Percentiles rank a stretch among this genome's conserved stretches.
Conservation (phyloP, 75 land plant species). For the Azolla pinnata region DNA sequence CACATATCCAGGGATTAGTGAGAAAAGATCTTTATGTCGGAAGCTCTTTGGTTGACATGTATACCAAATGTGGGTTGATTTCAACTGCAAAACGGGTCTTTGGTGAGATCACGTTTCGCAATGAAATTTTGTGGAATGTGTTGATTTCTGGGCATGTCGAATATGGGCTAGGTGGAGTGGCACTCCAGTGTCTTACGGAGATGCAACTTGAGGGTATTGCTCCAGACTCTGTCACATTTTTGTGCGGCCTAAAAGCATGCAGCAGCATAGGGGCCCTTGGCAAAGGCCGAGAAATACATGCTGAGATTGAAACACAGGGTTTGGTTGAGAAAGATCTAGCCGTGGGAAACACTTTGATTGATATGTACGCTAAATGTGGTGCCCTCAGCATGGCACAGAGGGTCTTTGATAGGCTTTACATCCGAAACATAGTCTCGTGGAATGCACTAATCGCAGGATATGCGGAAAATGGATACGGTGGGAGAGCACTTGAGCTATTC, state of each 20-base stretch:
- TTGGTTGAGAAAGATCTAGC: slow-evolving; percentile 21
- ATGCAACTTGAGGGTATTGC: slow-evolving; percentile 15
- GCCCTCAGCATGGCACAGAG: slow-evolving; percentile 2
- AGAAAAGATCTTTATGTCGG: slow-evolving; percentile 7
- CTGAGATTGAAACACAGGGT: slow-evolving; percentile 20
- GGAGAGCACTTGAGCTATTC: slow-evolving; percentile 13
- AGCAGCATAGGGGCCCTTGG: slow-evolving; percentile 11
- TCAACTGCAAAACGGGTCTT: slow-evolving; percentile 11
- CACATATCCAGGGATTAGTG: slow-evolving; percentile 23
- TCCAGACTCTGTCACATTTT: slow-evolving; percentile 32
- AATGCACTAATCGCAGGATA: slow-evolving; percentile 22
- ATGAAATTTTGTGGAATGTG: slow-evolving; percentile 8
- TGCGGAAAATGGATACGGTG: slow-evolving; percentile 8
- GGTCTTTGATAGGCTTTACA: slow-evolving; percentile 4
- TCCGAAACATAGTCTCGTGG: slow-evolving; percentile 1
- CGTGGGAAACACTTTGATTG: slow-evolving; percentile 41
- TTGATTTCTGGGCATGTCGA: slow-evolving; percentile 9
- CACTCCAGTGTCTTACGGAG: slow-evolving; percentile 3
- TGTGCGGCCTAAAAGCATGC: slow-evolving; percentile 39
- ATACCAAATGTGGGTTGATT: slow-evolving; percentile 13
- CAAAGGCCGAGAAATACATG: slow-evolving; percentile 38
- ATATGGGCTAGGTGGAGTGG: slow-evolving; percentile 1
- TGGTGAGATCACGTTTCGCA: not conserved
- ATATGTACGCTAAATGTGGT: slow-evolving; percentile 42
- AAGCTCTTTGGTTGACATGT: slow-evolving; percentile 13